Conservation (phyloP, 2,329 filamentous ascomycete species). For the Venturia aucupariae region DNA sequence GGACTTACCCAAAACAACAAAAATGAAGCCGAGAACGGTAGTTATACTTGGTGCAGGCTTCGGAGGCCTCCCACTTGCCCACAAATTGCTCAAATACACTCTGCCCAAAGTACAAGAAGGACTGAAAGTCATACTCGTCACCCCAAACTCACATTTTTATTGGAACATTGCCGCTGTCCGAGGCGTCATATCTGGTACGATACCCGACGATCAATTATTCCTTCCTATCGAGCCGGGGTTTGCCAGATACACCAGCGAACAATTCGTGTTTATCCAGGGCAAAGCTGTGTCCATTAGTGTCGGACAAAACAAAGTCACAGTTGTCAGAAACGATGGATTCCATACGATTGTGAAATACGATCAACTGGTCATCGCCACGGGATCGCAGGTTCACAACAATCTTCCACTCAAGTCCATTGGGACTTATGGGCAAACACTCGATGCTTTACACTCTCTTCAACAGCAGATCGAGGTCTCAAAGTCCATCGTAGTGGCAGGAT, state of each 20-base stretch:
- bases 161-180: slow-evolving; percentile 1
- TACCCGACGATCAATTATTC: background rate
- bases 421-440: background rate
- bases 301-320: background rate
- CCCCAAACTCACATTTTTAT: background rate
- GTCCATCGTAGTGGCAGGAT: background rate
- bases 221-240: background rate
- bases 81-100: background rate
- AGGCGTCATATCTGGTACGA: background rate
- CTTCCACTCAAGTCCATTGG: background rate
- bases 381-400: slow-evolving; percentile 2
- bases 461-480: background rate
- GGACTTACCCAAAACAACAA: background rate
- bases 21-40: background rate
- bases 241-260: background rate
- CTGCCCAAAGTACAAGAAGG: background rate
- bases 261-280: background rate
- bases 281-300: background rate
- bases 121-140: background rate
- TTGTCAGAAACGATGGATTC: background rate
- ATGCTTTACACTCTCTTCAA: background rate
- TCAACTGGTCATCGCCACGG: background rate
- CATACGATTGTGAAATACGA: background rate
- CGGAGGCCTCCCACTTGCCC: background rate
- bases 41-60: background rate